Conservation (phyloP, 129 eudicot genomes). For the Lactuca sativa region DNA sequence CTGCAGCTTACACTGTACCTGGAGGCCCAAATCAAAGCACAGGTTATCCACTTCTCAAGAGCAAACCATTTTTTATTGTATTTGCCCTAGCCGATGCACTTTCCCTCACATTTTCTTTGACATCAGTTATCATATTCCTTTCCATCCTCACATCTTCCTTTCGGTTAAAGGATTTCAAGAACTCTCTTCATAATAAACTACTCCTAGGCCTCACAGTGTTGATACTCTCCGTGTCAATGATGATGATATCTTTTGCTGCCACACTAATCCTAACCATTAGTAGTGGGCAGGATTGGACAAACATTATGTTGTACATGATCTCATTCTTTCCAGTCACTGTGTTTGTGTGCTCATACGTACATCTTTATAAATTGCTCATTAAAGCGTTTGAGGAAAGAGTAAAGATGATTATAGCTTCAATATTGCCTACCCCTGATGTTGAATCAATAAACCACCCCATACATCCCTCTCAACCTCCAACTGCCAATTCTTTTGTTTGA, state of each 20-base stretch:
- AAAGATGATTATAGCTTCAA: background rate
- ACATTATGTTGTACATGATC: slow-evolving; percentile 19
- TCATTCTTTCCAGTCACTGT: slow-evolving; percentile 24
- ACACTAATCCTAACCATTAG: slow-evolving; percentile 21
- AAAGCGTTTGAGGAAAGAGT: slow-evolving; percentile 9
- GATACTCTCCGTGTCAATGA: slow-evolving; percentile 34
- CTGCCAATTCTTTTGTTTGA: background rate
- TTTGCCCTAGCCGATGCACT: slow-evolving; percentile 25
- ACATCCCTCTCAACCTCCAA: slow-evolving; percentile 1
- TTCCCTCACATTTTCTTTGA: slow-evolving; percentile 30
- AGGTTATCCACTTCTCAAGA: slow-evolving; percentile 25
- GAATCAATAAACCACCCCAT: background rate
- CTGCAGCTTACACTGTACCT: slow-evolving; percentile 38
- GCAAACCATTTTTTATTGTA: slow-evolving; percentile 15
- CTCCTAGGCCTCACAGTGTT: slow-evolving; percentile 27
- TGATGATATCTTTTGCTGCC: slow-evolving; percentile 36
- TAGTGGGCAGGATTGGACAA: slow-evolving; percentile 22
- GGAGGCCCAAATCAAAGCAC: slow-evolving; percentile 30
- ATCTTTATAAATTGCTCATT: slow-evolving; percentile 17
- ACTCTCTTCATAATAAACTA: slow-evolving; percentile 22
- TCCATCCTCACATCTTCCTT: slow-evolving; percentile 31
- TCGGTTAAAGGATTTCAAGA: slow-evolving; percentile 24
- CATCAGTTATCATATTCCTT: slow-evolving; percentile 27
- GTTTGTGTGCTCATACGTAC: slow-evolving; percentile 21
- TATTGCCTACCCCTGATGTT: slow-evolving; percentile 10